Evolutionary conservation across 1,284 basidiomycete species (phyloP), one percentile per base, ranked within the genome.

Genomic region (Trichosporon ovoides): DNA sequence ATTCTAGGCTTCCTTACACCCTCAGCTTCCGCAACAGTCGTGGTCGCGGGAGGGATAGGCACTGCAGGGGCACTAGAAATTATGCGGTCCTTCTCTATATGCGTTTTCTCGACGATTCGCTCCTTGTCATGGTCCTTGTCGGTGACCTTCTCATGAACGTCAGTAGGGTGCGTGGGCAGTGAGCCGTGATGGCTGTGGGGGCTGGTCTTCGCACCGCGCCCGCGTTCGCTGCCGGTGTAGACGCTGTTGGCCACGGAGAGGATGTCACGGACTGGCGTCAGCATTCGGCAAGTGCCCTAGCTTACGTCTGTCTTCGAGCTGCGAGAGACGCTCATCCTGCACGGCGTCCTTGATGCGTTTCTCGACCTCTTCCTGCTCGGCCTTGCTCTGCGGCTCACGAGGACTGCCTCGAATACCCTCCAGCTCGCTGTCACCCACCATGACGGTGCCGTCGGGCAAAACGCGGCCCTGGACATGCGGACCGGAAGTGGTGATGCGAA

Each of bases 391-490:
- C 19, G 66, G 46, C 2, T 64, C 63, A 11, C 52, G 53, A 5
- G 71, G 71, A 13, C 67, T 66, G 28, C 65, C 74, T 2, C 64
- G 62, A 43, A 76, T 66, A 34, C 72, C 72, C 60, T 72, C 70
- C 28, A 76, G 69, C 19, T 74, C 65, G 56, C 63, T 72, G 46
- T 70, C 72, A 22, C 68, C 73, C 13, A 65, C 70, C 68, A 73
- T 70, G 35, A 75, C 69, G 1, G 72, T 75, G 11, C 72, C 75
- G 55, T 75, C 71, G 10, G 70, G 69, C 13, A 74, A 57, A n/a
- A 74, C 68, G 43, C 57, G 64, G 19, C 72, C 73, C 31, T 67
- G 57, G 6, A 73, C 67, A 57, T 73, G 69, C 33, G 56, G 56
- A 3, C 61, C 64, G 6, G 65, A 49, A 1, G 66, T 31, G 3